Percentiles rank a stretch among this genome's conserved stretches.
These are phyloP conservation scores for Eremothecium cymbalariae DNA, from an alignment of 1,139 yeast species.

Conservation along the genomic window DNA sequence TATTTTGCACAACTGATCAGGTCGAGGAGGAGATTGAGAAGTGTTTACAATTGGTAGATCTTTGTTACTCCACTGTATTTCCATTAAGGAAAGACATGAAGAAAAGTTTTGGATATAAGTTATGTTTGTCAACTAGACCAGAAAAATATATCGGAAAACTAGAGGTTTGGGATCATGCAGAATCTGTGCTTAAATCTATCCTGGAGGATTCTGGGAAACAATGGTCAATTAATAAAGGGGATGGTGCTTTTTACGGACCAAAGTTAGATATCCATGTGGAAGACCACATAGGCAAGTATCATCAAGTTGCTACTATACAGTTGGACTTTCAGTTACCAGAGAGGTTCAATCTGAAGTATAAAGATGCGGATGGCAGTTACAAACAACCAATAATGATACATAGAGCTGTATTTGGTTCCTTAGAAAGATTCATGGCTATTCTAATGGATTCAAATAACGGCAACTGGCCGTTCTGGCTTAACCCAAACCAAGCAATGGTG, in stretches of 20 bases:
- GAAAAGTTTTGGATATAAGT: slow-evolving; percentile 41
- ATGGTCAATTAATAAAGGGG: slow-evolving; percentile 80
- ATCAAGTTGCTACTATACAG: slow-evolving; percentile 94
- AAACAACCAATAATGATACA: slow-evolving; percentile 85
- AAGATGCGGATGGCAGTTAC: slow-evolving; percentile 41
- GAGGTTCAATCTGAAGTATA: slow-evolving; percentile 68
- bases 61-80: slow-evolving; percentile 64
- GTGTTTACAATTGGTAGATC: slow-evolving; percentile 66
- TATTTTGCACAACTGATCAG: slow-evolving; percentile 80
- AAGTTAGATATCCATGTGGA: slow-evolving; percentile 79
- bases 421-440: slow-evolving; percentile 87
- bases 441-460: slow-evolving; percentile 87
- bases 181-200: slow-evolving; percentile 57
- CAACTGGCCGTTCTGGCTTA: slow-evolving; percentile 97
- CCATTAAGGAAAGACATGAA: slow-evolving; percentile 41
- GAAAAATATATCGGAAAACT: slow-evolving; percentile 76
- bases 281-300: slow-evolving; percentile 76
- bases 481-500: slow-evolving; percentile 86
- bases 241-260: slow-evolving; percentile 98
- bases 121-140: slow-evolving; percentile 84
- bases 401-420: slow-evolving; percentile 89
- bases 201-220: slow-evolving; percentile 50
- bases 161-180: slow-evolving; percentile 82
- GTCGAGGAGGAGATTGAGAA: slow-evolving; percentile 69
- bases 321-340: slow-evolving; percentile 90